Conservation (phyloP, 257 asterid species). For the Mentha longifolia region DNA sequence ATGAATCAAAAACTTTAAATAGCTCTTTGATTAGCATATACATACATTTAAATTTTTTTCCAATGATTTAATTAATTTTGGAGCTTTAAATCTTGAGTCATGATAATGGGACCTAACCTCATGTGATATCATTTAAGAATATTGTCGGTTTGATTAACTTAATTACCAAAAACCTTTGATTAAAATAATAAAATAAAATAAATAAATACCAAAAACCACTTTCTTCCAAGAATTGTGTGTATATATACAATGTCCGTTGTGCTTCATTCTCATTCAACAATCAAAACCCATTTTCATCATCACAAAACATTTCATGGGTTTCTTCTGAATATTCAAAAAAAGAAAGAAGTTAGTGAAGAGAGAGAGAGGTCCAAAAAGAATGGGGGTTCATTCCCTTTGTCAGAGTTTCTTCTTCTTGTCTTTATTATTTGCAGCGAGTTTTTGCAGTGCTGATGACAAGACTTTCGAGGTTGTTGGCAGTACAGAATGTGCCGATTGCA, state of each 20-base stretch:
- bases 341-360: too few relatives aligned
- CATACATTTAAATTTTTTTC: too few relatives aligned
- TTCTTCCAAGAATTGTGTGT: not conserved
- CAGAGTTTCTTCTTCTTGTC: slow-evolving; percentile 41
- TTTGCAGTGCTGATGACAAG: slow-evolving; percentile 48
- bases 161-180: not conserved
- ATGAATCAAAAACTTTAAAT: not conserved
- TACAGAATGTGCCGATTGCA: slow-evolving; percentile 64
- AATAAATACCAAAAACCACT: not conserved
- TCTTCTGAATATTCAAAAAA: slow-evolving; percentile 10
- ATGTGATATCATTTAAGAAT: slow-evolving; percentile 69
- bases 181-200: not conserved
- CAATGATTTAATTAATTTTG: not conserved
- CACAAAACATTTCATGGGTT: not conserved
- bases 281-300: slow-evolving; percentile 4
- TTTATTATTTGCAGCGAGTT: slow-evolving; percentile 37
- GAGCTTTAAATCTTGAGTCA: slow-evolving; percentile 24
- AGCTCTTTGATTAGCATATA: not conserved
- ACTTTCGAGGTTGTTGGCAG: slow-evolving; percentile 60
- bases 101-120: slow-evolving; percentile 67
- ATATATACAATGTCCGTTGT: slow-evolving; percentile 6
- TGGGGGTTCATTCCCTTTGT: slow-evolving; percentile 60
- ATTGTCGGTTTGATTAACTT: slow-evolving; percentile 48
- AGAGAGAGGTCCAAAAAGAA: slow-evolving; percentile 28
- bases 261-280: slow-evolving; percentile 27